Evolutionary conservation across 768 basidiomycete genomes (phyloP).

Genomic region (Daedaleopsis nitida): DNA sequence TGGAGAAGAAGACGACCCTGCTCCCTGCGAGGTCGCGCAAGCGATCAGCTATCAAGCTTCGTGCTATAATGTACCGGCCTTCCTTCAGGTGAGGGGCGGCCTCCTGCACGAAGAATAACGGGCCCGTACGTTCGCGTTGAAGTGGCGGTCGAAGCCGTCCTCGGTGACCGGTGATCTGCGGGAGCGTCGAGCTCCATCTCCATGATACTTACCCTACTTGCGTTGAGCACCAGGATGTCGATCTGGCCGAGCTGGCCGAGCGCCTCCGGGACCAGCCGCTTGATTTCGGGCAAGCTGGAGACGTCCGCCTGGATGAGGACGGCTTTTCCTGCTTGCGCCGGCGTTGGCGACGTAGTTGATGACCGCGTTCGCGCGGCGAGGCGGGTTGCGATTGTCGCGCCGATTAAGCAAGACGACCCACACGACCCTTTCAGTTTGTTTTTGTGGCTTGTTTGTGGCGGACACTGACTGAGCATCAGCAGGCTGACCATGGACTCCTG

Average conservation of each 20-base stretch:
- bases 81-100: slow-evolving; percentile 44
- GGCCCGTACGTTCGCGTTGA: slow-evolving; percentile 62
- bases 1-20: slow-evolving; percentile 60
- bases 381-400: slow-evolving; percentile 53
- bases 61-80: slow-evolving; percentile 26
- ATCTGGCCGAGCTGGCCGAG: slow-evolving; percentile 51
- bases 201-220: slow-evolving; percentile 61
- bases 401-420: slow-evolving; percentile 64
- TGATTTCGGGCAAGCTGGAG: slow-evolving; percentile 47
- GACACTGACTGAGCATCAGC: too few relatives aligned
- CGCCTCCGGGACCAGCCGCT: slow-evolving; percentile 50
- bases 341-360: slow-evolving; percentile 53
- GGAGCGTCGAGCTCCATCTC: slow-evolving; percentile 48
- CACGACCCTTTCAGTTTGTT: slow-evolving; percentile 30
- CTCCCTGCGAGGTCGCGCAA: slow-evolving; percentile 40
- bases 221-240: slow-evolving; percentile 62
- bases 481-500: too few relatives aligned
- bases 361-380: slow-evolving; percentile 59
- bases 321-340: slow-evolving; percentile 43
- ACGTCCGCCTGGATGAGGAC: slow-evolving; percentile 57
- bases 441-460: too few relatives aligned
- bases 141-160: slow-evolving; percentile 49
- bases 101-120: slow-evolving; percentile 54
- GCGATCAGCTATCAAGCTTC: too few relatives aligned
- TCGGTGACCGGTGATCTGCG: slow-evolving; percentile 58